A percentile compares a stretch with the other conserved stretches of the same genome.
Evolutionary conservation across 148 eudicot species (phyloP).

Genomic region (Cornus florida): DNA sequence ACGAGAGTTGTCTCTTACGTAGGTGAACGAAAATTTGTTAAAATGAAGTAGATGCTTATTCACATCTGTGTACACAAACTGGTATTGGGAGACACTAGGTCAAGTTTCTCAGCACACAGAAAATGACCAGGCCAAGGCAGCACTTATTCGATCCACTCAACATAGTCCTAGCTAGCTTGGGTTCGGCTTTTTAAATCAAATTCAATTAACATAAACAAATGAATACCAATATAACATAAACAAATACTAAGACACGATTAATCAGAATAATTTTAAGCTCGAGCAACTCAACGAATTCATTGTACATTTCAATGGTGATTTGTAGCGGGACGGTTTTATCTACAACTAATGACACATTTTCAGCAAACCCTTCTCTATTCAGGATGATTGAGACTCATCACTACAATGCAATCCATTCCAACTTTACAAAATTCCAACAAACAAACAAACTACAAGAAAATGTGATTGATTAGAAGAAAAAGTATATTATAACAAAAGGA

Average conservation of each 20-base stretch:
- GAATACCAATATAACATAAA: neutral
- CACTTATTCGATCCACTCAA: neutral
- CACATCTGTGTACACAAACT: neutral
- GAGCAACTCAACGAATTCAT: neutral
- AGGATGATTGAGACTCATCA: neutral
- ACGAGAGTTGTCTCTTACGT: neutral
- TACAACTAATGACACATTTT: neutral
- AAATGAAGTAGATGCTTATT: neutral
- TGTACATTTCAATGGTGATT: neutral
- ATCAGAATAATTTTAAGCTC: neutral
- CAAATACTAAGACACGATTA: neutral
- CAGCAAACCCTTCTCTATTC: neutral
- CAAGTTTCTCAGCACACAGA: constrained; percentile 2
- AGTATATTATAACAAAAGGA: neutral
- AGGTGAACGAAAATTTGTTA: neutral
- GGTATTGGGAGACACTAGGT: neutral
- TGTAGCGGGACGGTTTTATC: neutral
- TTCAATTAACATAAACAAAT: neutral
- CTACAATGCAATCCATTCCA: neutral
- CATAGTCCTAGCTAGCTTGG: neutral
- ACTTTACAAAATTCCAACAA: neutral
- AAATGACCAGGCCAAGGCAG: neutral
- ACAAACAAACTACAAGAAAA: neutral
- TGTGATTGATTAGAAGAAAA: neutral
- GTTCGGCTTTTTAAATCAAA: neutral